Base-by-base conservation (phyloP, 2,329 filamentous ascomycete species). In the Kalmusia sp. region DNA sequence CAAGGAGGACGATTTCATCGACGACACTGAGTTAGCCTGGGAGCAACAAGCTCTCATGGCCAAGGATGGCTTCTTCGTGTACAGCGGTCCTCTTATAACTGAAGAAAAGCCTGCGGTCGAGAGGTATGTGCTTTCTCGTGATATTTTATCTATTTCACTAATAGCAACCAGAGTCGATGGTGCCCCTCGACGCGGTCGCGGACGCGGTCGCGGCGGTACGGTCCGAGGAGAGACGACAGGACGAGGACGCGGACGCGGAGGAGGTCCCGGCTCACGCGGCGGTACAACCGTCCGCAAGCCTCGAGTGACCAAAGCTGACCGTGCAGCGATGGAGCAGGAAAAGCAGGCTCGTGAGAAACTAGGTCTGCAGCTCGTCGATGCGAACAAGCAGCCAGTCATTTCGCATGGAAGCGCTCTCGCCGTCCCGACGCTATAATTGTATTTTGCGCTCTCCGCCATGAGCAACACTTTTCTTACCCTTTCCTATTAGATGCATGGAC, bases 11-110 rank as follows among this genome's bases (percentile, higher is more conserved):
- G 85, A 86, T 38, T 88, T 88, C 66, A 86, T 88, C 51, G 95
- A 99, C 67, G 95, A 99, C 70, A 96, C 92, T 1, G 95, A 99
- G 73, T 76, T 97, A 69, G 82, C 96, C 0, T 98, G 93, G 93
- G 92, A 98, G 75, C 92, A 96, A 68, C 91, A 96, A 71, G 93
- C 93, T 6, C 92, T 93, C 4, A 93, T 95, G 40, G 93, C 91
- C 62, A 91, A 93, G 64, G 95, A 98, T 71, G 95, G 95, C 1
- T 99, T 98, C 79, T 99, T 98, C 72, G 95, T 99, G 1, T 99
- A 97, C 76, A 96, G 91, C 55, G 95, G 95, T 3, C 93, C 93
- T 7, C 80, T 99, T 40, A 85, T 98, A 19, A 90, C 90, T 4
- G 92, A 96, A 75, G 90, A 96, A 76, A 93, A 95, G 76, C 80